Evolutionary conservation across 768 basidiomycete species (phyloP), one percentile per base, ranked within the genome.

Genomic region (Sarcodon aspratus): DNA sequence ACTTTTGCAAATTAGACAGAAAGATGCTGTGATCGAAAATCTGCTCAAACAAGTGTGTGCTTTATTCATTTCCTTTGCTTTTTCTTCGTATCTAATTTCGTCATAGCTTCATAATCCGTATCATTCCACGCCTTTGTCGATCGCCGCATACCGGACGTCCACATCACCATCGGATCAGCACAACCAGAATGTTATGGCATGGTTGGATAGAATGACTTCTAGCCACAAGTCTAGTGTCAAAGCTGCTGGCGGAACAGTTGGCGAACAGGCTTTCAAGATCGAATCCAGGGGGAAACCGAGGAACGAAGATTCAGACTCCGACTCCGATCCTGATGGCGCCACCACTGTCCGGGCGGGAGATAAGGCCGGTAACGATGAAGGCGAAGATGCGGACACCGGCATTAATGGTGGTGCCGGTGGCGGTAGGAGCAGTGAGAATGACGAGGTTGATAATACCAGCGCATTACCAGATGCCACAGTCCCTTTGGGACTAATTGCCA

Each of bases 1-100:
- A 13, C 75, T 91, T 21, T 85, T 86, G 5, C 85, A 91, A 61
- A 82, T 92, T 54, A 76, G 82, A 48, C 88, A 92, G 67, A 92
- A 92, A 68, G 88, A 92, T 66, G 71, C 78, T 15, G 83, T 91
- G 55, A 91, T 92, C 55, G 85, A 89, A 53, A 84, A 80, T 11
- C 76, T 91, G 11, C 73, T 92, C 54, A 89, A 89, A 61, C 86
- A 90, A 70, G 86, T 81, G 33, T 11, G 71, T 61, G 1, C 33
- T 48, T 21, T 33, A 31, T 36, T 32, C 17, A 43, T 37, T 15
- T 11, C 13, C 35, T 45, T 9, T 31, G 17, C 50, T 36, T 17
- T 47, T 33, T 36, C 47, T 15, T 21, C 27, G 48, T 13, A 7
- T 45, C 52, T 34, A 59, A 33, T 33, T 40, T 36, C 21, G 35